A percentile compares a stretch with the other conserved stretches of the same genome.
These are phyloP conservation scores for Colletotrichum melonis DNA, from an alignment of 2,329 filamentous ascomycete species.

Conservation along the genomic window DNA sequence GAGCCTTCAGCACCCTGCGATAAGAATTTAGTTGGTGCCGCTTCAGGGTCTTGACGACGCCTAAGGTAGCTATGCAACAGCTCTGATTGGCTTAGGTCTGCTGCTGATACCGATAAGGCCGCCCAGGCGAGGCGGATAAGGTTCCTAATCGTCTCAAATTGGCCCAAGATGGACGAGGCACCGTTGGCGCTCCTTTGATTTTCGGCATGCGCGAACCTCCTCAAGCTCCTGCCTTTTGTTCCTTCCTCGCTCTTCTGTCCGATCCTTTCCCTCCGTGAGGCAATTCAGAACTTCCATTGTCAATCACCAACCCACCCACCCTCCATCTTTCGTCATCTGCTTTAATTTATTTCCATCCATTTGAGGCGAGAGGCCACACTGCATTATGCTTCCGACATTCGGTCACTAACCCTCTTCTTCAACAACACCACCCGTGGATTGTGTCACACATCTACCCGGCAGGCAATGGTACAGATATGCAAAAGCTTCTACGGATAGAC, in stretches of 20 bases:
- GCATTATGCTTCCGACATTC: background rate
- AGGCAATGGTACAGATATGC: background rate
- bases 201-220: background rate
- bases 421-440: no score
- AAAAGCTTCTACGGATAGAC: background rate
- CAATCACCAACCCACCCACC: background rate
- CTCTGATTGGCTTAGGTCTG: background rate
- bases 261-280: background rate
- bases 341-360: no score
- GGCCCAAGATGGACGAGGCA: background rate
- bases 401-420: background rate
- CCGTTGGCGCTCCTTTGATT: background rate
- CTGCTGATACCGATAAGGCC: constrained; percentile 2
- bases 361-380: no score
- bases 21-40: no score
- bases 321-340: no score
- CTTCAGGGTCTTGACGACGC: background rate
- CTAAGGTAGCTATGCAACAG: no score
- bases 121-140: constrained; percentile 5
- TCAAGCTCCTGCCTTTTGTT: background rate
- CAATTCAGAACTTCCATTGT: background rate
- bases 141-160: constrained; percentile 9
- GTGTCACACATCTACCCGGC: background rate
- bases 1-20: no score
- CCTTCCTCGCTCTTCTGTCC: background rate